A percentile compares a stretch with the other conserved stretches of the same genome.
Conservation (phyloP, 495 filamentous ascomycete genomes). For the Penicillium soppii region DNA sequence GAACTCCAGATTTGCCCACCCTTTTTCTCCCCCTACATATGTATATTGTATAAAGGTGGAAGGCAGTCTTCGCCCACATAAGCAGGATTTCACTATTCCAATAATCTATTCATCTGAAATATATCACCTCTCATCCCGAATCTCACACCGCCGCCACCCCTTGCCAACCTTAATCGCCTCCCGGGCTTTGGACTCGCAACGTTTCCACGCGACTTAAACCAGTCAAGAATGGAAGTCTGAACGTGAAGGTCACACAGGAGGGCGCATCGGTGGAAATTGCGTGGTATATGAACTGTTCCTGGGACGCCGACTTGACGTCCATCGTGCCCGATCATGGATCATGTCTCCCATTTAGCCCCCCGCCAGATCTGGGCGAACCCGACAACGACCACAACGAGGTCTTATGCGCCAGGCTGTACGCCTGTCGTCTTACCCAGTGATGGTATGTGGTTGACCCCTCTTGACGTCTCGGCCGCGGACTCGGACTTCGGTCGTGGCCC, state of each 20-base stretch:
- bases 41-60: no score
- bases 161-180: slow-evolving; percentile 7
- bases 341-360: slow-evolving; percentile 36
- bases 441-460: slow-evolving; percentile 30
- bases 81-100: no score
- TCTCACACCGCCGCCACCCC: background rate
- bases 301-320: slow-evolving; percentile 21
- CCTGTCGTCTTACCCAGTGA: slow-evolving; percentile 61
- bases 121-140: background rate
- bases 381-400: slow-evolving; percentile 37
- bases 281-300: slow-evolving; percentile 24
- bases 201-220: slow-evolving; percentile 10
- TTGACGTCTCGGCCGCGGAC: background rate
- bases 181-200: slow-evolving; percentile 3
- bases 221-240: slow-evolving; percentile 21
- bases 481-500: background rate
- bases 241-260: slow-evolving; percentile 1
- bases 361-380: slow-evolving; percentile 57
- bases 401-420: slow-evolving; percentile 51
- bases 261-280: slow-evolving; percentile 10
- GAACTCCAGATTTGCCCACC: slow-evolving; percentile 18
- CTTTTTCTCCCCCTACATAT: slow-evolving; percentile 3
- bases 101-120: no score
- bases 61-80: no score
- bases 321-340: slow-evolving; percentile 35